phyloP scores from a whole-genome alignment of 768 basidiomycete species.

The Pleurotus eryngii region DNA sequence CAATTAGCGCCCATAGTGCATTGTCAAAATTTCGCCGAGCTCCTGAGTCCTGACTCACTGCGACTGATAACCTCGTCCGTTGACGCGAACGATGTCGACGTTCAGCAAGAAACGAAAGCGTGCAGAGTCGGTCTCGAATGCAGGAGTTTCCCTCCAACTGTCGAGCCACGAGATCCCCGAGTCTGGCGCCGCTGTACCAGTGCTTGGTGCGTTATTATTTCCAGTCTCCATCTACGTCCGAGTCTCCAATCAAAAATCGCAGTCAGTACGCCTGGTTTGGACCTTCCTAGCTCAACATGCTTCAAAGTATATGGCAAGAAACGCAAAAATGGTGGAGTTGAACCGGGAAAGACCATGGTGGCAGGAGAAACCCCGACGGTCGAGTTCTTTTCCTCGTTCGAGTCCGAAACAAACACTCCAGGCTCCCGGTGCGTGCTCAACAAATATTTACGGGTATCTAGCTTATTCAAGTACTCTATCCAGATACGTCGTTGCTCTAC shows the following conservation, averaged over 20 bases:
- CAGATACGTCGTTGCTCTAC: slow-evolving; percentile 83
- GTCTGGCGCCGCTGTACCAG: slow-evolving; percentile 8
- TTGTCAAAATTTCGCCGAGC: too few relatives aligned
- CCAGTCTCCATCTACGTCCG: background rate
- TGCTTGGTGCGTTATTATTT: slow-evolving; percentile 8
- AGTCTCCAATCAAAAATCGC: background rate
- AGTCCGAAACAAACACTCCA: slow-evolving; percentile 47
- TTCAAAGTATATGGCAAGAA: slow-evolving; percentile 61
- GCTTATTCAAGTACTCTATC: background rate
- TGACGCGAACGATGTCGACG: slow-evolving; percentile 16
- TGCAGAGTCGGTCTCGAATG: slow-evolving; percentile 12
- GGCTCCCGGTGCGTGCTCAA: slow-evolving; percentile 64
- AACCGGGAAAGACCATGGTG: slow-evolving; percentile 33
- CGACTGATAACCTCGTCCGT: too few relatives aligned
- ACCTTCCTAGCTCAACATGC: slow-evolving; percentile 52
- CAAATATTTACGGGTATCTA: background rate
- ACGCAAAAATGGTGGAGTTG: slow-evolving; percentile 23
- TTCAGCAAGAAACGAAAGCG: slow-evolving; percentile 42
- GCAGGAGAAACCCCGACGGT: slow-evolving; percentile 83
- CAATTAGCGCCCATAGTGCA: background rate
- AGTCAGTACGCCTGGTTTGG: slow-evolving; percentile 67
- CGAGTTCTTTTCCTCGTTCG: slow-evolving; percentile 67
- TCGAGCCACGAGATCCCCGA: slow-evolving; percentile 4
- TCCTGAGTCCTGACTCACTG: too few relatives aligned
- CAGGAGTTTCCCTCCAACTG: slow-evolving; percentile 10